Evolutionary conservation across 2,329 filamentous ascomycete species (phyloP), one percentile per base, ranked within the genome.

Genomic region (Aschersonia sp.): DNA sequence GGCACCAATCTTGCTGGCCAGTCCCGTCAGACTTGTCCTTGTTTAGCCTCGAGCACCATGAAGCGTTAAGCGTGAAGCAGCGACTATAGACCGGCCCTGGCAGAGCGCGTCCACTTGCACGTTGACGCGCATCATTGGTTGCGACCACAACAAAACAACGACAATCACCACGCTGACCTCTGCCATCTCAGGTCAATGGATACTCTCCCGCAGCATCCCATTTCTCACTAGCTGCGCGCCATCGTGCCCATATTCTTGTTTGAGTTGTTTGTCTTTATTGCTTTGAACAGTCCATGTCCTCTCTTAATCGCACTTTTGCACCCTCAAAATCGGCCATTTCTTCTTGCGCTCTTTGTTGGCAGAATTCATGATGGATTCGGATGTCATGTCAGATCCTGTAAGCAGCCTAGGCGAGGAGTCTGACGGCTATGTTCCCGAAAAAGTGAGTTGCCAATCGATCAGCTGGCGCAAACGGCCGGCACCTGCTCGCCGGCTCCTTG

Each of bases 321-420:
- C 35, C 35, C 35, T 12, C 35, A 2, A 9, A 12, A 39, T 39
- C 35, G 9, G 35, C 35, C 35, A 22, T 22, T 22, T 2, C 22
- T 22, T 22, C 22, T 22, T 22, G 22, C 22, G 22, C 22, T 22
- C 39, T 11, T 29, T 30, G 37, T 10, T 30, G 6, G 14, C 35
- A 6, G 37, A 35, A 35, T 29, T 53, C 63, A 66, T 57, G 45
- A 79, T 79, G 76, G 71, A 74, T 55, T 76, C 71, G 51, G 74
- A 78, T 51, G 65, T 65, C 42, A 73, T 79, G 63, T 75, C 78
- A 48, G 79, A 80, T 65, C 66, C 60, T 50, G 56, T 55, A 43
- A 66, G 65, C 53, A 66, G 62, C 49, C 47, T 62, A 31, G 65
- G 56, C 45, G 64, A 67, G 37, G 66, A 69, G 49, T 69, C 67